Conservation (phyloP, 495 filamentous ascomycete genomes). For the Trichoderma gamsii region DNA sequence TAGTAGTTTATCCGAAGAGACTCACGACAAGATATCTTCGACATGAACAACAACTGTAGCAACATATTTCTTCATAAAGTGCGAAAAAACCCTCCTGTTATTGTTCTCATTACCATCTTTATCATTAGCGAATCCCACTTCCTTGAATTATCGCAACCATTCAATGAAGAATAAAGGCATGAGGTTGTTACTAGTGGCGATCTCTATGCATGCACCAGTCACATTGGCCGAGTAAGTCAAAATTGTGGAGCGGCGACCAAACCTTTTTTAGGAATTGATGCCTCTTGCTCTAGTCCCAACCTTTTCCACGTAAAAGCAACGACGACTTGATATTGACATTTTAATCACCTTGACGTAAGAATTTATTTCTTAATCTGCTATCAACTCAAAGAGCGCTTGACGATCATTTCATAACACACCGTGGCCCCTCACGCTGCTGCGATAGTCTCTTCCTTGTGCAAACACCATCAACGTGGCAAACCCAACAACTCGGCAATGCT, state of each 20-base stretch:
- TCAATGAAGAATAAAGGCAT: too few species aligned
- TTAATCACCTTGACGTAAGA: neutral
- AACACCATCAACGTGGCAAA: neutral
- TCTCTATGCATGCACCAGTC: neutral
- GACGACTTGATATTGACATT: neutral
- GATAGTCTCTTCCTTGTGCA: neutral
- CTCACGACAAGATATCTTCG: too few species aligned
- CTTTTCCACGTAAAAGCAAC: neutral
- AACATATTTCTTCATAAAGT: too few species aligned
- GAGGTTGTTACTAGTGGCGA: neutral
- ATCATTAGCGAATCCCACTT: too few species aligned
- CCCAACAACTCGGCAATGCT: constrained; percentile 37
- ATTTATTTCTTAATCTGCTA: neutral
- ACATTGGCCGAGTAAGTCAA: neutral
- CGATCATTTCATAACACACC: neutral
- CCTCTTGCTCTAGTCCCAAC: neutral
- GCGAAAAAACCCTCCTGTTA: too few species aligned
- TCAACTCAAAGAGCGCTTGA: neutral
- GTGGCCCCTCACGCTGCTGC: neutral
- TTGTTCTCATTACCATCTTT: too few species aligned
- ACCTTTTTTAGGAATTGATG: neutral
- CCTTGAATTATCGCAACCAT: too few species aligned
- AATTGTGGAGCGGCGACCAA: neutral
- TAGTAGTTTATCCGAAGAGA: too few species aligned
- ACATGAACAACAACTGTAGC: too few species aligned